phyloP scores from a whole-genome alignment of 2,329 filamentous ascomycete genomes.

The Aspergillus quadrilineatus region DNA sequence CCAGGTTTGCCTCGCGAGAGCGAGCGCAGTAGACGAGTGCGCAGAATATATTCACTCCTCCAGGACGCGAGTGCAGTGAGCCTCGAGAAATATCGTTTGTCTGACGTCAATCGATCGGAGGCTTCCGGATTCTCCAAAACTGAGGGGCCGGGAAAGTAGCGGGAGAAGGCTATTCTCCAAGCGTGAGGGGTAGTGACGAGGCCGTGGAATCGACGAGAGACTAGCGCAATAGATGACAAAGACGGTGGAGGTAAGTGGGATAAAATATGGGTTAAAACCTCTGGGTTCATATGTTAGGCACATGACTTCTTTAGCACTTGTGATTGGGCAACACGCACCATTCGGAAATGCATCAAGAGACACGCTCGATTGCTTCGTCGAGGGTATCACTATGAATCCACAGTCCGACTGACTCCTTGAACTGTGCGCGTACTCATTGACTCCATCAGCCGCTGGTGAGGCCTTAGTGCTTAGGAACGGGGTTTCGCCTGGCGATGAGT shows the following conservation, averaged over 20 bases:
- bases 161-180: conserved; percentile 89
- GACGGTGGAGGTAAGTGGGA: conserved; percentile 87
- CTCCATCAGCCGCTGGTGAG: conserved; percentile 46
- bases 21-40: conserved; percentile 79
- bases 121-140: conserved; percentile 50
- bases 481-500: conserved; percentile 22
- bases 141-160: conserved; percentile 80
- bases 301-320: conserved; percentile 4
- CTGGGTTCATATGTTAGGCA: conserved; percentile 48
- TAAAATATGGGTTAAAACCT: conserved; percentile 86
- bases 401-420: conserved; percentile 44
- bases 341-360: conserved; percentile 70
- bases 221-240: conserved; percentile 75
- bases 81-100: conserved; percentile 76
- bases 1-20: conserved; percentile 76
- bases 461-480: conserved; percentile 34
- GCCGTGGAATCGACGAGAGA: conserved; percentile 82
- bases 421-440: conserved; percentile 57
- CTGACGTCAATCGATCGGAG: conserved; percentile 62
- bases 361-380: conserved; percentile 45
- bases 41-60: conserved; percentile 91
- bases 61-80: conserved; percentile 84
- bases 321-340: conserved; percentile 55
- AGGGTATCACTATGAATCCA: conserved; percentile 53
- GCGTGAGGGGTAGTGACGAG: conserved; percentile 89